Conservation (phyloP, 805 yeast species). For the Saturnispora besseyi region DNA sequence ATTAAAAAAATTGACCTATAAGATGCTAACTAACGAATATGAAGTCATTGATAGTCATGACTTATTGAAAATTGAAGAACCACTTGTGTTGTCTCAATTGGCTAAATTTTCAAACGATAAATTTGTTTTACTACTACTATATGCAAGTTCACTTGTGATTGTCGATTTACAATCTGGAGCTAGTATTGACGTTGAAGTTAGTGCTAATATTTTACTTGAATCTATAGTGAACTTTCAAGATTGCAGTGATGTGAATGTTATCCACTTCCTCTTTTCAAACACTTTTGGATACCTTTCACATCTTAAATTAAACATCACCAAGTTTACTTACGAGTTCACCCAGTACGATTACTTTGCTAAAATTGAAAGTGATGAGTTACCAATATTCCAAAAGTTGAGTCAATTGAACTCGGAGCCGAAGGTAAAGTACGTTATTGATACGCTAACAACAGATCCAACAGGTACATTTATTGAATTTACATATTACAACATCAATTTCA, state of each 20-base stretch:
- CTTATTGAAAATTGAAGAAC: background rate
- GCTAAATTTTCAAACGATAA: background rate
- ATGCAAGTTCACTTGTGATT: background rate
- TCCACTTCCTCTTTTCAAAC: constrained; percentile 11
- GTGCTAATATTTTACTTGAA: constrained; percentile 4
- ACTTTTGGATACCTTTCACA: constrained; percentile 9
- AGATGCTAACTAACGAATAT: background rate
- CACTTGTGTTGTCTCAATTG: background rate
- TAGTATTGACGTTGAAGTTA: background rate
- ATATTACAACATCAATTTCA: constrained; percentile 4
- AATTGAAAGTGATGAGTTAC: constrained; percentile 4
- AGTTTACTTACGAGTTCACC: background rate
- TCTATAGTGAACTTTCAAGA: constrained; percentile 7
- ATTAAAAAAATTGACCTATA: constrained; percentile 2
- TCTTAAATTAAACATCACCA: background rate
- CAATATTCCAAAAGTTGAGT: constrained; percentile 14
- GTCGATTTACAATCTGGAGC: background rate
- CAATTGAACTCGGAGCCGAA: constrained; percentile 6
- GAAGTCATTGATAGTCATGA: background rate
- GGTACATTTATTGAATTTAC: constrained; percentile 8
- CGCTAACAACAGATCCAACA: constrained; percentile 11
- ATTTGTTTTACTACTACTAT: background rate
- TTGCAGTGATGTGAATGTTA: background rate
- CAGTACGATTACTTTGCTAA: constrained; percentile 9
- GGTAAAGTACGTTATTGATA: constrained; percentile 7